Evolutionary conservation across 1,284 basidiomycete species (phyloP), one percentile per base, ranked within the genome.

Genomic region (Malassezia restricta): DNA sequence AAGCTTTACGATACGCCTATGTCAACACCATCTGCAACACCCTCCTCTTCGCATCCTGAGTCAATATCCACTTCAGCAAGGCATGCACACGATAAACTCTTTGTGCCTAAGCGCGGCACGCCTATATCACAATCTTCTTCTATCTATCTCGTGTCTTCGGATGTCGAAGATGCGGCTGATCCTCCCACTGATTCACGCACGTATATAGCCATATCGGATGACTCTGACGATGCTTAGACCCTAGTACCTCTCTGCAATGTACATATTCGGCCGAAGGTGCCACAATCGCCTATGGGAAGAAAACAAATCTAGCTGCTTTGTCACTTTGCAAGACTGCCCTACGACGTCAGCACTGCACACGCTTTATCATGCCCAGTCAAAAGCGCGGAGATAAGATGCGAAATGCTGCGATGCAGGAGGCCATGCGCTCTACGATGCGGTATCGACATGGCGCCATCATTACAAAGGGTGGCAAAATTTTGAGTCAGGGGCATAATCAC

Each of bases 391-490:
- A 58, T 48, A 43, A 43, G 37, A 49, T 58, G 57, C 57, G 53
- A 29, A 58, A 58, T 43, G 57, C 57, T 12, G 57, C 57, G 8
- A 49, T 53, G 5, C 49, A 55, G 27, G 57, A 58, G 57, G 57
- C 57, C 8, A 41, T 55, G 29, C 52, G 57, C n/a, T 51, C 47
- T 37, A 31, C 44, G 9, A 58, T 58, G 57, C 49, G 57, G 14
- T 58, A 51, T 40, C 30, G 57, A 6, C 57, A 59, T 43, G 54
- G 57, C 32, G 57, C 57, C 0, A 44, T 59, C 11, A 54, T 59
- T 20, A 52, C 42, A n/a, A 59, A 59, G 48, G 57, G 57, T 40
- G 57, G 57, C 28, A 59, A 59, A 38, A 52, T 59, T 38, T 46
- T 59, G 14, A 49, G 43, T 5, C 47, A 41, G 9, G 57, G 57